Conservation (phyloP, 2,329 filamentous ascomycete genomes). For the Aaosphaeria arxii region DNA sequence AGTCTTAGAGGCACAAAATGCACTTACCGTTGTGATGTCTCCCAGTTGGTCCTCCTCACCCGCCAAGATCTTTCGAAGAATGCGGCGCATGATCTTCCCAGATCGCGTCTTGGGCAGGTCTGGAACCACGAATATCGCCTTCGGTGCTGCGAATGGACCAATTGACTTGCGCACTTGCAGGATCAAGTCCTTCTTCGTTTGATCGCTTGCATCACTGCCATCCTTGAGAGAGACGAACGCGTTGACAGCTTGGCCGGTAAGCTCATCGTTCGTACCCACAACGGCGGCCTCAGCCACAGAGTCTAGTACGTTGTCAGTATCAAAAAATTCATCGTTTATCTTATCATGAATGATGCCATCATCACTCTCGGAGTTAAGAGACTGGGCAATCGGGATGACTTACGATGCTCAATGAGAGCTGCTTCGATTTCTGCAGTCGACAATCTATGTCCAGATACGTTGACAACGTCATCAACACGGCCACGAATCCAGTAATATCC, state of each 20-base stretch:
- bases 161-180: constrained; percentile 96
- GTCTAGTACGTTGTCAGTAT: constrained; percentile 39
- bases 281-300: constrained; percentile 91
- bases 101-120: constrained; percentile 96
- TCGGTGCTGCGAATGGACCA: constrained; percentile 93
- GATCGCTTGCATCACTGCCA: constrained; percentile 70
- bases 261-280: constrained; percentile 87
- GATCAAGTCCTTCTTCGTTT: constrained; percentile 88
- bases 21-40: constrained; percentile 80
- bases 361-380: not conserved
- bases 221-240: constrained; percentile 95
- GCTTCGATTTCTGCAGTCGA: constrained; percentile 98
- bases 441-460: constrained; percentile 92
- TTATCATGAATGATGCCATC: not conserved
- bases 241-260: constrained; percentile 95
- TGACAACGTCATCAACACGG: constrained; percentile 97
- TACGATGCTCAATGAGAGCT: constrained; percentile 85
- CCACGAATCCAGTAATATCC: constrained; percentile 99
- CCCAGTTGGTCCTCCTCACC: constrained; percentile 97
- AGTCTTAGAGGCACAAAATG: not conserved
- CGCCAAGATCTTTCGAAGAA: constrained; percentile 93
- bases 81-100: constrained; percentile 98
- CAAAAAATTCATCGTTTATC: not conserved
- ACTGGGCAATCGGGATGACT: constrained; percentile 11
- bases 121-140: constrained; percentile 84